phyloP scores from a whole-genome alignment of 768 basidiomycete genomes.

The Tephrocybe sp. region DNA sequence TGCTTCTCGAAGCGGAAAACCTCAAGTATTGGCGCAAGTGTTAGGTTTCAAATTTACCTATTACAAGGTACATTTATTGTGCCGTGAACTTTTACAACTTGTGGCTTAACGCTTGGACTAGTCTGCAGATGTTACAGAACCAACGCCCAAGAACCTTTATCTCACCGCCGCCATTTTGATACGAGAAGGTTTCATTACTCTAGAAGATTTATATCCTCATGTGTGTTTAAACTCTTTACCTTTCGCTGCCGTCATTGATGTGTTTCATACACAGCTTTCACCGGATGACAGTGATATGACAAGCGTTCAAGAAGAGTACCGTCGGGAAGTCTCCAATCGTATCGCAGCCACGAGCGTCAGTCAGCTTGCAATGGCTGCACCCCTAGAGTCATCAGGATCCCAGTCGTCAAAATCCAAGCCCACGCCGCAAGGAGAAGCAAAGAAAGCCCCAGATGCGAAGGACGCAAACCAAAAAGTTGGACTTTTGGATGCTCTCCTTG shows the following conservation, averaged over 20 bases:
- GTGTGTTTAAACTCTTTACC: conserved; percentile 43
- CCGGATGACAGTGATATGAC: conserved; percentile 81
- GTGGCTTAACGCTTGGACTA: conserved; percentile 19
- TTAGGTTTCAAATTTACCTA: conserved; percentile 96
- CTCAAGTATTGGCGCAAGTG: conserved; percentile 81
- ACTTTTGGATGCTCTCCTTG: conserved; percentile 75
- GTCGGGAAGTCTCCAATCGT: conserved; percentile 57
- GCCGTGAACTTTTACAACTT: background rate
- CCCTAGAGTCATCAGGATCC: conserved; percentile 56
- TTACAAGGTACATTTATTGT: conserved; percentile 68
- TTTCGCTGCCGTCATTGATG: background rate
- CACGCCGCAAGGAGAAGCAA: conserved; percentile 33
- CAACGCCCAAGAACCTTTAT: conserved; percentile 69
- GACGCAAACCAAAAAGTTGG: conserved; percentile 77
- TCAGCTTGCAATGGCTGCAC: conserved; percentile 82
- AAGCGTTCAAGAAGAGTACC: conserved; percentile 59
- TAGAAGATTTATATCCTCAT: conserved; percentile 92
- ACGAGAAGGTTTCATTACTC: conserved; percentile 81
- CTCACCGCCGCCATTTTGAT: conserved; percentile 85
- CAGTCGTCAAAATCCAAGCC: conserved; percentile 36
- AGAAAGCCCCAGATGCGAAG: conserved; percentile 31
- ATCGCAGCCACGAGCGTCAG: conserved; percentile 69
- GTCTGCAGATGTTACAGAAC: conserved; percentile 58
- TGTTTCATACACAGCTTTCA: conserved; percentile 45
- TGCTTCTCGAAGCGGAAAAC: conserved; percentile 28